Base-by-base conservation (phyloP, 306 rosid genomes). In the Canavalia gladiata region DNA sequence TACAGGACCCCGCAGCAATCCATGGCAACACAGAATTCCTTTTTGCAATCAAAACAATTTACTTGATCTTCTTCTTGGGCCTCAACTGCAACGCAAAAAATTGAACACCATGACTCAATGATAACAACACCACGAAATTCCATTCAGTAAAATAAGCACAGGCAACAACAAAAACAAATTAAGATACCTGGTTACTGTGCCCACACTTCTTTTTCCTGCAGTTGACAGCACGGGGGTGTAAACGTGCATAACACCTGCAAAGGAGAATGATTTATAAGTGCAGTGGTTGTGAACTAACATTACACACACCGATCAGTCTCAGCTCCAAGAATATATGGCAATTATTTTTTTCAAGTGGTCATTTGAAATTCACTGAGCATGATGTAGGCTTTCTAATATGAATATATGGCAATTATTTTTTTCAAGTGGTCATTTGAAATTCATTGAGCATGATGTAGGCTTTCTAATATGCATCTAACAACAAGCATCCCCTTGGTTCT, bases 191-290 rank as follows among this genome's bases (percentile, higher is more conserved):
- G 95, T 94, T 95, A 95, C 98, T 95, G 91, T 95, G 99, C 42
- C 99, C 99, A 84, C 99, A 95, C 89, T 95, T 95, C 96, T 95
- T 95, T 80, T 95, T 95, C 93, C 99, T 91, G 97, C 99, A 95
- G 93, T 95, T 95, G 67, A 95, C 99, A n/a, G 99, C 99, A 72
- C 98, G 97, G 1, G 99, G 99, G 86, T 95, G 99, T 68, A 95
- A 60, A 33, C 99, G 97, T 2, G 98, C 98, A 58, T 94, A 94
- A 41, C 98, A 94, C 89, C 98, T 92, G 88, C 76, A 67, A 31
- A 70, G n/a, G 63, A 79, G n/a, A 29, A 4, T 1, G 59, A 52
- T 39, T 11, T 9, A 46, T 52, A 29, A 86, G 50, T 35, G 60
- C 8, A 13, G 5, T 12, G 25, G 35, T 58, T 34, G 47, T 56